Conservation (phyloP, 495 filamentous ascomycete genomes). For the Aspergillus bridgeri region DNA sequence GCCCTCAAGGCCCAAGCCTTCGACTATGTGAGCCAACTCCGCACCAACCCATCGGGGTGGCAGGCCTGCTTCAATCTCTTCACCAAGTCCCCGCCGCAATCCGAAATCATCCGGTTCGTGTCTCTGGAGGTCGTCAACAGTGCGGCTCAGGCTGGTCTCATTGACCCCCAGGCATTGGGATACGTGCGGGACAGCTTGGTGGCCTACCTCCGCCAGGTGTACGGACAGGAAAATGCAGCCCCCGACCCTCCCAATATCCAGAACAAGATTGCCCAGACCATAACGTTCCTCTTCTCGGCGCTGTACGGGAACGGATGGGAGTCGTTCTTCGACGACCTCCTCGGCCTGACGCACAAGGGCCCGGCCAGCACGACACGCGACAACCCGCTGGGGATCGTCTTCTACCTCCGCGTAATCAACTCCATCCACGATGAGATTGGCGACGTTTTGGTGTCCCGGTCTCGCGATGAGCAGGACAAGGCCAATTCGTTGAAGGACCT, state of each 20-base stretch:
- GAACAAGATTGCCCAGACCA: slow-evolving; percentile 94
- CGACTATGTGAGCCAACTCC: slow-evolving; percentile 79
- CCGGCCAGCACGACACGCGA: slow-evolving; percentile 52
- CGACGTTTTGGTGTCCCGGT: slow-evolving; percentile 77
- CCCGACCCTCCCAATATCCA: slow-evolving; percentile 74
- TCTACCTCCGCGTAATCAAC: slow-evolving; percentile 83
- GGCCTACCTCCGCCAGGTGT: slow-evolving; percentile 70
- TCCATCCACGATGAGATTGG: slow-evolving; percentile 97
- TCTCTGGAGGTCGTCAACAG: slow-evolving; percentile 90
- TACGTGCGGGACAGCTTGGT: slow-evolving; percentile 74
- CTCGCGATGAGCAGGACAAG: slow-evolving; percentile 68
- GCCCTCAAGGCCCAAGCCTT: slow-evolving; percentile 79
- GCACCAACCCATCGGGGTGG: slow-evolving; percentile 74
- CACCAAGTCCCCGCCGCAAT: slow-evolving; percentile 69
- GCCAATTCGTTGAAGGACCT: slow-evolving; percentile 87
- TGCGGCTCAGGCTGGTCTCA: slow-evolving; percentile 69
- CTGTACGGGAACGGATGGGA: slow-evolving; percentile 84
- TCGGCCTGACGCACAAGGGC: slow-evolving; percentile 56
- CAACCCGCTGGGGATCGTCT: slow-evolving; percentile 70
- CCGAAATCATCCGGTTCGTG: slow-evolving; percentile 81
- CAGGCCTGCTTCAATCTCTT: slow-evolving; percentile 84
- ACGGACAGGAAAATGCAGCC: slow-evolving; percentile 53
- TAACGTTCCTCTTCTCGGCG: slow-evolving; percentile 84
- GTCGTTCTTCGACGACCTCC: slow-evolving; percentile 82
- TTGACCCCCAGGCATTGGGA: slow-evolving; percentile 63